Base-by-base conservation (phyloP, 2,329 filamentous ascomycete species). In the Cordyceps militaris region DNA sequence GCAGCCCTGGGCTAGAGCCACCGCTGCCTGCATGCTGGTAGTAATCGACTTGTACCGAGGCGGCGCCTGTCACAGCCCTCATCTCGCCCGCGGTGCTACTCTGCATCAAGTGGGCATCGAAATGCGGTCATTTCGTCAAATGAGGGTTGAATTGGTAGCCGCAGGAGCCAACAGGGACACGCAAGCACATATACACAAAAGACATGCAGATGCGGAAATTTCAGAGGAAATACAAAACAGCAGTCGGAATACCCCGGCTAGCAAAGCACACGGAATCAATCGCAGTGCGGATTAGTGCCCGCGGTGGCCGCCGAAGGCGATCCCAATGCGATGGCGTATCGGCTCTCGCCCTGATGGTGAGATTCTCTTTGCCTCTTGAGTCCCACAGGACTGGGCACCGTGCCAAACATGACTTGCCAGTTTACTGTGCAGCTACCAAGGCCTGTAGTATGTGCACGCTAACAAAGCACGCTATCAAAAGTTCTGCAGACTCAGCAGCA, bases 301-400 rank as follows among this genome's bases (percentile, higher is more conserved):
- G 43, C 16, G 53, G 32, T 43, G 23, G 52, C 43, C 42, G 32
- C 43, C 53, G 34, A 56, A 14, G 53, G 8, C 32, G 53, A 56
- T 56, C 53, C 53, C 53, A 56, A 56, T 56, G 32, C n/a, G 43
- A 56, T 48, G 43, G 43, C 32, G 51, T 38, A 54, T 11, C 51
- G 53, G 53, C 53, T 56, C 43, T 56, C 53, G 53, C 53, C n/a
- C 28, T 56, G 14, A 21, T 40, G 50, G 38, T 53, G 43, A 32
- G 23, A 16, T 24, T 26, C 47, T 8, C 49, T 30, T 9, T 43
- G 16, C 38, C 26, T 43, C 38, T 21, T 19, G 4, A 21, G 30
- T 23, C 51, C 51, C 38, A 26, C 28, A 21, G 19, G n/a, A 26
- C 26, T 11, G 6, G 14, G 32, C n/a, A 56, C 43, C 38, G 30